Evolutionary conservation across 768 basidiomycete genomes (phyloP), one percentile per base, ranked within the genome.

Genomic region (Boletus subcaerulescens): DNA sequence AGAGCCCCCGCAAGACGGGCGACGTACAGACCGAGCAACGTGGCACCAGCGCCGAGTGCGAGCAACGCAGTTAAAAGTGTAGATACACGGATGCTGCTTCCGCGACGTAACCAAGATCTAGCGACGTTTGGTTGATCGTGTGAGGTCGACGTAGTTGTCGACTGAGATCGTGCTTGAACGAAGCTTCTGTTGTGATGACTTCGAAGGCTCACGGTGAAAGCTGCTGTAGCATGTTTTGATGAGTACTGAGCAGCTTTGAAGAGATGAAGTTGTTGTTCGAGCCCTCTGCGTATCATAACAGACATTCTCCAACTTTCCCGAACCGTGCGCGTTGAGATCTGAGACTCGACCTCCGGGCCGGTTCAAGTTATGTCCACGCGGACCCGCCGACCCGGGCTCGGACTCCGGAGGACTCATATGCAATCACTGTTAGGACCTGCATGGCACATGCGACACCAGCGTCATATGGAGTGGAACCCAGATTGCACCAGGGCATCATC

Each of bases 11-110:
- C n/a, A 26, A 22, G 38, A 54, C 4, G 10, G 68, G 18, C 35
- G 18, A 69, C 74, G 53, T 57, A 80, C 77, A 79, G 58, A 52
- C 77, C 78, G 56, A 74, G 71, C 24, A 71, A 72, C n/a, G 77
- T 79, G 9, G 73, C 68, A 11, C 67, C 75, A 6, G 71, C 60
- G 18, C 78, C 77, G 10, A 77, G 51, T 0, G 59, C 64, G 15
- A 78, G 65, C 17, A 79, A 59, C 7, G 61, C 66, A 18, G 62
- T 61, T 58, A 79, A 76, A n/a, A 78, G 59, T 4, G 73, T 73
- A 10, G 73, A 75, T 10, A 79, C 60, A 13, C 72, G 38, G 66
- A 78, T 51, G 35, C 24, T 48, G 18, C 60, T 67, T 42, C 50
- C 44, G 18, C 50, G 56, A 26, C 46, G 38, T 26, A 58, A 14